Base-by-base conservation (phyloP, 192 early-diverging fungal genomes). In the Backusella macrospora region DNA sequence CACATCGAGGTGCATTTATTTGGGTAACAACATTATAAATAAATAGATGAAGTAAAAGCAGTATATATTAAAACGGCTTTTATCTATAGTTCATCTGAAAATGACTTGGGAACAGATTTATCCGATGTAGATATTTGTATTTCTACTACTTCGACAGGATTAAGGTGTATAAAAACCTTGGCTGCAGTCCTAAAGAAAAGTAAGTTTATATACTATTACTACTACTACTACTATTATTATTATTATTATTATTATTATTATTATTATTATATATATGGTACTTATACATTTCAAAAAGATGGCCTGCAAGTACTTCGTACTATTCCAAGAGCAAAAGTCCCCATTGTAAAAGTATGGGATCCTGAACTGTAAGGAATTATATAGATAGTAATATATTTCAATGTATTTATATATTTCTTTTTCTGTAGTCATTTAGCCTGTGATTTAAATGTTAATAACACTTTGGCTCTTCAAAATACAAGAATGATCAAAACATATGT, bases 381-480 rank as follows among this genome's bases (percentile, higher is more conserved):
- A 21, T 21, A 46, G 52, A 34, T 34, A 38, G 18, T 18, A 62
- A 5, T 23, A 2, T 59, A 3, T 59, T 21, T 62, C 10, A 39
- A 40, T 52, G 8, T 69, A 7, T 16, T 71, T 43, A 43, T 66
- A 68, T 21, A 13, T 18, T n/a, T n/a, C n/a, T n/a, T n/a, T n/a
- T n/a, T n/a, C n/a, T n/a, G n/a, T 78, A 93, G 92, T 46, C 66
- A 87, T 23, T 66, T 96, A 13, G 88, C 94, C 1, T 96, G 95
- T 68, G 96, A 99, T 76, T 91, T 96, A 74, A 97, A 97, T 82
- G 90, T 99, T 65, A 98, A 98, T 82, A 98, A 95, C 80, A 90
- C 93, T 4, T 73, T 96, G 52, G 95, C 96, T 15, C 79, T 99
- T 46, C 85, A 92, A 78, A 99, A 99, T 81, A 96, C 97, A n/a